Conservation (phyloP, 305 asterid genomes). For the Euphrasia arctica region DNA sequence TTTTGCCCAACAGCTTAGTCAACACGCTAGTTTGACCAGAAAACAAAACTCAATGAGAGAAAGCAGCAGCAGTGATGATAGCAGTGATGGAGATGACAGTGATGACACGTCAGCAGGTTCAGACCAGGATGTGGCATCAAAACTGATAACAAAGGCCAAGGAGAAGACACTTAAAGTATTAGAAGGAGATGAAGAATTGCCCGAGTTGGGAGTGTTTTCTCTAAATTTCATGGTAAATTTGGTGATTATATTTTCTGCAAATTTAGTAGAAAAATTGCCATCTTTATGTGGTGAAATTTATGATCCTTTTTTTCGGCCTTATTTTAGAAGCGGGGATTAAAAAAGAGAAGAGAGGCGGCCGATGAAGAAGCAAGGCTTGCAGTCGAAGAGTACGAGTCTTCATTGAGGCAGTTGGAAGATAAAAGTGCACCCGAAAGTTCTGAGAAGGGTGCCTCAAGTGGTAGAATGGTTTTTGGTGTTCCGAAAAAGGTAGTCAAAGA, state of each 20-base stretch:
- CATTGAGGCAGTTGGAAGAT: constrained; percentile 60
- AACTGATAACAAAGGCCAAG: constrained; percentile 63
- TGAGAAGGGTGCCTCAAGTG: constrained; percentile 43
- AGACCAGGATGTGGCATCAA: constrained; percentile 46
- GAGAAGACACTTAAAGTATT: constrained; percentile 59
- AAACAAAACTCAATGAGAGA: constrained; percentile 75
- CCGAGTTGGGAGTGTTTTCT: constrained; percentile 75
- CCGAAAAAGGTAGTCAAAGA: constrained; percentile 46
- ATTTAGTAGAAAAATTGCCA: constrained; percentile 1
- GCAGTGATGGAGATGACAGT: constrained; percentile 62
- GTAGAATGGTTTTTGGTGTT: constrained; percentile 82
- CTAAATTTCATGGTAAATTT: constrained; percentile 88
- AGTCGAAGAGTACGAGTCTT: constrained; percentile 64
- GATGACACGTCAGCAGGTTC: constrained; percentile 55
- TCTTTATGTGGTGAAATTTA: constrained; percentile 16
- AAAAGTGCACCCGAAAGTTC: constrained; percentile 31
- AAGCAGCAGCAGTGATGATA: constrained; percentile 68
- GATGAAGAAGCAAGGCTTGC: constrained; percentile 82
- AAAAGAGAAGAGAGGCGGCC: constrained; percentile 71
- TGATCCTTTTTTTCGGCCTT: constrained; percentile 14
- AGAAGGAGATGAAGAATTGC: constrained; percentile 68
- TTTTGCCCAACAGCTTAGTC: constrained; percentile 70
- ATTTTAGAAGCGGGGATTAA: constrained; percentile 61
- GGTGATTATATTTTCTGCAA: constrained; percentile 9
- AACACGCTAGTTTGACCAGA: constrained; percentile 68